Evolutionary conservation across 1,139 yeast genomes (phyloP).

Genomic region (Taphrina betulina): DNA sequence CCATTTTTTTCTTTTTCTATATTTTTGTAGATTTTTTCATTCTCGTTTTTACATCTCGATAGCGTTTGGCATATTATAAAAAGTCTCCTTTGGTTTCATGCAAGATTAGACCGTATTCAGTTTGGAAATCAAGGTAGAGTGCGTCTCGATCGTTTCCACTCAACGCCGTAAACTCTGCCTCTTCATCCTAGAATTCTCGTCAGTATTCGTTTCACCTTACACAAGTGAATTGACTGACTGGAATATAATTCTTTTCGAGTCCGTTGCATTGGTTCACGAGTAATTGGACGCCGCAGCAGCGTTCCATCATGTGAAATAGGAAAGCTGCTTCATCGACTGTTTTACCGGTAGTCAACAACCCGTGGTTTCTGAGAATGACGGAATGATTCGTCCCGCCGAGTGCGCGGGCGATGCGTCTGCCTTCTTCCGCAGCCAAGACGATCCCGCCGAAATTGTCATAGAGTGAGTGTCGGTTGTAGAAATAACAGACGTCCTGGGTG

Average conservation of each 20-base stretch:
- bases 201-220: neutral
- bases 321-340: constrained; percentile 84
- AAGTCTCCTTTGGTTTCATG: constrained; percentile 2
- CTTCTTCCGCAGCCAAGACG: constrained; percentile 70
- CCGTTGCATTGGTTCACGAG: no score
- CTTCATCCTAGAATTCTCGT: neutral
- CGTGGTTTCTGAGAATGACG: constrained; percentile 72
- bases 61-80: neutral
- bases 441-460: constrained; percentile 75
- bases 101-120: neutral
- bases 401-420: constrained; percentile 62
- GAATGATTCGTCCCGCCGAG: constrained; percentile 56
- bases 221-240: neutral
- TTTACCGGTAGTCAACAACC: constrained; percentile 68
- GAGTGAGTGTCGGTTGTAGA: constrained; percentile 65
- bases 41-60: no score
- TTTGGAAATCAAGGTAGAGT: neutral
- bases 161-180: constrained; percentile 1
- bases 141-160: constrained; percentile 1
- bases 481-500: constrained; percentile 71
- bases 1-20: no score
- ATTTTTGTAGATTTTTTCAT: no score
- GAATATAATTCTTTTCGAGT: neutral
- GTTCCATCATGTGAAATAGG: constrained; percentile 65
- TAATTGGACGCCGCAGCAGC: constrained; percentile 68